Base-by-base conservation (phyloP, 805 yeast species). In the Kodamaea restingae region DNA sequence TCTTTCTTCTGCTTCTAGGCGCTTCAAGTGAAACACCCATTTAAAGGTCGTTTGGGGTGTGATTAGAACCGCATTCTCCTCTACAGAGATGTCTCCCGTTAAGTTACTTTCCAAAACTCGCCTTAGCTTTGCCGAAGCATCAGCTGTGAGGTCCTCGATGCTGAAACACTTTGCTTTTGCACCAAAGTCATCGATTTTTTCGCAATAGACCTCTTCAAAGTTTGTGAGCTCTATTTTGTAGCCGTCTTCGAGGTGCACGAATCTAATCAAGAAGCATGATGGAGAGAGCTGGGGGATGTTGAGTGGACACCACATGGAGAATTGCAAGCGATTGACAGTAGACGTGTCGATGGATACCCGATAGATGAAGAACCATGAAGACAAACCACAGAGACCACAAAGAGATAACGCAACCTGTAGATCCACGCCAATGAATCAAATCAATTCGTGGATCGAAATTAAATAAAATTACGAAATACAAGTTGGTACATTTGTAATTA, bases 211-310 rank as follows among this genome's bases (percentile, higher is more conserved):
- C 22, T 41, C 38, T 11, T 21, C 42, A 44, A 60, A 52, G 42
- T 63, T 49, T 27, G 63, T 60, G 25, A 58, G 33, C 33, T 52
- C 58, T 9, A 63, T 35, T 3, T 50, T 41, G 44, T 58, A 63
- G 14, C 49, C 24, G 7, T 30, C 27, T 10, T 26, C 18, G 29
- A 43, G 34, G 33, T 18, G 18, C 6, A 21, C 27, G 25, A 45
- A 39, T 3, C 60, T n/a, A n/a, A n/a, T n/a, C n/a, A n/a, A n/a
- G n/a, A n/a, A n/a, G 60, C 12, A 25, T 25, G 14, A 25, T 5
- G 14, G 28, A 25, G 24, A 9, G 24, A 12, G 7, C n/a, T 25
- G 28, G 28, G 28, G n/a, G n/a, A n/a, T n/a, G n/a, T n/a, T n/a
- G n/a, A n/a, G n/a, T n/a, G n/a, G n/a, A n/a, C n/a, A n/a, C n/a